Evolutionary conservation across 2,329 filamentous ascomycete genomes (phyloP), one percentile per base, ranked within the genome.

Genomic region (Cercospora sp.): DNA sequence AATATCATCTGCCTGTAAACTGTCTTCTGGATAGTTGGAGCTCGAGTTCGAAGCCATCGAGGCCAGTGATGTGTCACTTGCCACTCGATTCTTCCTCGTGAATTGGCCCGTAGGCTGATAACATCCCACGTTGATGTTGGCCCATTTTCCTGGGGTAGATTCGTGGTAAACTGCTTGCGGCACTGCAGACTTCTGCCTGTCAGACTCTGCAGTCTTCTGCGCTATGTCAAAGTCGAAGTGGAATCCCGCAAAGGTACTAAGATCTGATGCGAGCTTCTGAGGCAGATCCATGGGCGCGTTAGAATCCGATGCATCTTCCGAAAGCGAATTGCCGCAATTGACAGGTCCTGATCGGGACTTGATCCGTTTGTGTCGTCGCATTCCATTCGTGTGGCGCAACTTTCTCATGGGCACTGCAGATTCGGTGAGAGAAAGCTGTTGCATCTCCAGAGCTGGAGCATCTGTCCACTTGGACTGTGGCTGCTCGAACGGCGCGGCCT

Each of bases 1-100:
- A 40, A 71, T 71, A 18, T 72, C 69, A 21, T 66, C 70, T n/a
- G 70, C 70, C 37, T 72, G 70, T 24, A 26, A 28, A 58, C 62
- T 69, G n/a, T 18, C 37, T 30, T 72, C 69, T n/a, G 69, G 66
- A 63, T 70, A 72, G 3, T 62, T 37, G 55, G 69, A 72, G 34
- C 69, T 72, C 2, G 63, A 45, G 37, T 62, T 45, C 2, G 63
- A 66, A 13, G 43, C 60, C 13, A 66, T 63, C 32, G 66, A 68
- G 12, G 12, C 49, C 6, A 43, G 32, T 16, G 62, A 64, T 3
- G 18, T 61, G 34, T 8, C 40, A 66, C 45, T 71, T 63, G 5
- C 51, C 57, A 53, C 65, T 64, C 59, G 65, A 30, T 51, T 28
- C 10, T 32, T 24, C 21, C 49, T 57, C 2, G 70, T 59, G 21